A percentile compares a stretch with the other conserved stretches of the same genome.
Conservation (phyloP, 306 rosid species). For the Elaeagnus macrophylla region DNA sequence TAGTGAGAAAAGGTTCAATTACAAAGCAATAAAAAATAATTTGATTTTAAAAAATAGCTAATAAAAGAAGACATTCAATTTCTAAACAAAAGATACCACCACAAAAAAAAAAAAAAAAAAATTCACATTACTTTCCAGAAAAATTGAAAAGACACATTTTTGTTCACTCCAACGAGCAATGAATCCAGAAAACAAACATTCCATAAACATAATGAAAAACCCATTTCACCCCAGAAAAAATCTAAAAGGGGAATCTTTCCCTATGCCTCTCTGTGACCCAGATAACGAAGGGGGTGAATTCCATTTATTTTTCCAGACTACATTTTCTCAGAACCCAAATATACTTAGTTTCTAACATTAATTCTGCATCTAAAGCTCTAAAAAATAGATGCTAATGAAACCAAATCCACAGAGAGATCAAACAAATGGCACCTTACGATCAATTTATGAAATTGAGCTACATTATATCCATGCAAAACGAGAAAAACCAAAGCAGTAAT, state of each 20-base stretch:
- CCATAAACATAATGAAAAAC: background rate
- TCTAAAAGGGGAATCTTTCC: background rate
- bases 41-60: too few relatives aligned
- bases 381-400: background rate
- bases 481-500: slow-evolving; percentile 3
- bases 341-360: background rate
- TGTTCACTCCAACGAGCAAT: too few relatives aligned
- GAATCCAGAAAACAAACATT: too few relatives aligned
- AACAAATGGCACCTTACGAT: slow-evolving; percentile 8
- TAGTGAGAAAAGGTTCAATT: too few relatives aligned
- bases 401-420: slow-evolving; percentile 4
- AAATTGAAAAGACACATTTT: too few relatives aligned
- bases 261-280: background rate
- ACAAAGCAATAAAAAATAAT: too few relatives aligned
- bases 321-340: slow-evolving; percentile 20
- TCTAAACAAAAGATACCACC: too few relatives aligned
- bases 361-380: background rate
- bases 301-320: background rate
- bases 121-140: too few relatives aligned
- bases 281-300: too few relatives aligned
- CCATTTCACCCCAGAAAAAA: background rate
- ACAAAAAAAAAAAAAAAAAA: too few relatives aligned
- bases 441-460: slow-evolving; percentile 4
- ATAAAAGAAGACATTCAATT: too few relatives aligned
- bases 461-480: slow-evolving; percentile 14